Evolutionary conservation across 768 basidiomycete genomes (phyloP), one percentile per base, ranked within the genome.

Genomic region (Cystobasidium ongulense): DNA sequence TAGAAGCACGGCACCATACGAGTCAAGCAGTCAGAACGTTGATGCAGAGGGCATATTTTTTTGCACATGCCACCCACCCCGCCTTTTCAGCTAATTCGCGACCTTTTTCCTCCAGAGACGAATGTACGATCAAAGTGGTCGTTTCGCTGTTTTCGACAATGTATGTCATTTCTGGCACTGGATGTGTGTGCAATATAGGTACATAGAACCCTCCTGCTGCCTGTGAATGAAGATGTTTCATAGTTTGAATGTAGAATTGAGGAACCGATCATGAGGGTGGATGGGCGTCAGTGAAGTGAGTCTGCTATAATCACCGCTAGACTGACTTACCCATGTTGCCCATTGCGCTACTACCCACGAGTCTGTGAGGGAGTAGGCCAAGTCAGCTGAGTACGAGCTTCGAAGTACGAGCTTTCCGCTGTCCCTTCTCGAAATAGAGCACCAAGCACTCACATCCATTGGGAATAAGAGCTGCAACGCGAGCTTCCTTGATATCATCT

Each of bases 101-200:
- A 7, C 76, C 79, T 52, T 77, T 74, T 1, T 29, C 53, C 50
- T 39, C 53, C 27, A 79, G 75, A 27, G 68, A 70, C 50, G 73
- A 65, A 74, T 79, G 78, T n/a, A 72, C 67, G 25, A 80, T 72
- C 8, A 80, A 70, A 1, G 75, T 41, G n/a, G 53, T 35, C 10
- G 78, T 73, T 17, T 73, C 76, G 3, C 75, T 72, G 63, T 80
- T 80, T 21, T 41, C 46, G 43, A 78, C 75, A 66, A 79, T 78
- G 66, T 80, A 79, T 21, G 52, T 52, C 64, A 79, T 78, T 68
- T 80, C 80, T 17, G 78, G 75, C 17, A 79, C 59, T 18, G 80
- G 80, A 59, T 78, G 72, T 29, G 74, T 72, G 29, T 78, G 77
- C 18, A 80, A 73, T 3, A 80, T 65, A 0, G 80, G 80, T 1